Base-by-base conservation (phyloP, 306 rosid species). In the Quercus glauca region DNA sequence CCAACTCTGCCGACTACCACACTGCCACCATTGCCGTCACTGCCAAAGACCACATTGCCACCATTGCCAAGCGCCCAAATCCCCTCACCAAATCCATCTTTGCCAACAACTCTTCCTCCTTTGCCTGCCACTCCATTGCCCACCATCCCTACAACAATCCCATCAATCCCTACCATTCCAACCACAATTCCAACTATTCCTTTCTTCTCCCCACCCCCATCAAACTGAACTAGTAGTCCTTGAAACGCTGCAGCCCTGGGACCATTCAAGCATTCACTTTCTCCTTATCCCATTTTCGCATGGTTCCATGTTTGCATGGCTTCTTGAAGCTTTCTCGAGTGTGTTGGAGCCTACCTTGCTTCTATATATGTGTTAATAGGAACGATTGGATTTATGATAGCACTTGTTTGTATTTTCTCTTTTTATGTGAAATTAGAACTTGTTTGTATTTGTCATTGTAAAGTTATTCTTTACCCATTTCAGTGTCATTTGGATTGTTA, bases 31-130 rank as follows among this genome's bases (percentile, higher is more conserved):
- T 26, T 70, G 19, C 69, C 81, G 12, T 19, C 33, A 67, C 57
- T 33, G n/a, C 75, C 83, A 78, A 65, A 64, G 19, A 15, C 80
- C 68, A 45, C 82, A n/a, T 18, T 81, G 74, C 88, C 85, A 56
- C 83, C 86, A 21, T 13, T 70, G 6, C 75, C 76, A 9, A 73
- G 64, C 76, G 55, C 76, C 28, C 81, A 71, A 51, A 49, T 52
- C 41, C 75, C 75, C 12, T 14, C 74, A 25, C 80, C 78, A 43
- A 74, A 33, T 21, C 57, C 74, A 49, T 33, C 43, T 63, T 33
- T 26, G 41, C 82, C 85, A 52, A 64, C 64, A 25, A 75, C 75
- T 19, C 55, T 80, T 7, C 83, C 83, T 73, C 83, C 83, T 51
- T 45, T 80, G 25, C 83, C 83, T 6, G 53, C 69, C 43, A 67